phyloP scores from a whole-genome alignment of 768 basidiomycete genomes.

The Lentinula boryana region DNA sequence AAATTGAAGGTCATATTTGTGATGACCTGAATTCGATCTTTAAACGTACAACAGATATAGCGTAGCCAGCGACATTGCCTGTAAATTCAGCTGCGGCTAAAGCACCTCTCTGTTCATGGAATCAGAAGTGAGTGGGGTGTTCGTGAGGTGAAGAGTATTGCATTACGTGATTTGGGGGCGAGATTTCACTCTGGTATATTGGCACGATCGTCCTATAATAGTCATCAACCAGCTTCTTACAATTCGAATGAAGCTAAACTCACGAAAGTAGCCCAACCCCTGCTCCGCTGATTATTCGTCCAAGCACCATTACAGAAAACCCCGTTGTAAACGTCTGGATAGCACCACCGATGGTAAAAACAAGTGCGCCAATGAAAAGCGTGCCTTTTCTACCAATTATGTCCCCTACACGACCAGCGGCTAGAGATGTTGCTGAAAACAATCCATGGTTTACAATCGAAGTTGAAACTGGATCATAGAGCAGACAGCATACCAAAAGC shows the following conservation, averaged over 20 bases:
- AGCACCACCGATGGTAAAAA: conserved; percentile 86
- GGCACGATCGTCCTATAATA: conserved; percentile 76
- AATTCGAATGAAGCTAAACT: conserved; percentile 18
- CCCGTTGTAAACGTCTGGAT: conserved; percentile 81
- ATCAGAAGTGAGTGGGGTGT: not conserved
- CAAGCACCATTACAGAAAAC: conserved; percentile 57
- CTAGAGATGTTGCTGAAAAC: conserved; percentile 72
- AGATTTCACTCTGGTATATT: conserved; percentile 94
- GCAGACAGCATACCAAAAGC: conserved; percentile 61
- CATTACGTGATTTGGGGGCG: conserved; percentile 78
- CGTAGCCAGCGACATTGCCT: conserved; percentile 87
- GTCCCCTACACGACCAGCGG: conserved; percentile 84
- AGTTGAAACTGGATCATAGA: not conserved
- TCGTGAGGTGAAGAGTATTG: not conserved
- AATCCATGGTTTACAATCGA: not conserved
- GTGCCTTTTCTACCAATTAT: conserved; percentile 81
- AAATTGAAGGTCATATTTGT: not conserved
- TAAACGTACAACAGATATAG: conserved; percentile 73
- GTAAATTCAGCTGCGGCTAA: conserved; percentile 96
- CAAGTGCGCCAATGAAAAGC: conserved; percentile 71
- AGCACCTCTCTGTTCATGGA: conserved; percentile 64
- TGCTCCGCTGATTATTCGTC: conserved; percentile 29
- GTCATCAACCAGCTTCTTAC: not conserved
- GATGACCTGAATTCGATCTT: not conserved
- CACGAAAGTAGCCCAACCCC: conserved; percentile 72